These are phyloP conservation scores for Leucocoprinus sp. DNA, from an alignment of 768 basidiomycete genomes.

Conservation along the genomic window DNA sequence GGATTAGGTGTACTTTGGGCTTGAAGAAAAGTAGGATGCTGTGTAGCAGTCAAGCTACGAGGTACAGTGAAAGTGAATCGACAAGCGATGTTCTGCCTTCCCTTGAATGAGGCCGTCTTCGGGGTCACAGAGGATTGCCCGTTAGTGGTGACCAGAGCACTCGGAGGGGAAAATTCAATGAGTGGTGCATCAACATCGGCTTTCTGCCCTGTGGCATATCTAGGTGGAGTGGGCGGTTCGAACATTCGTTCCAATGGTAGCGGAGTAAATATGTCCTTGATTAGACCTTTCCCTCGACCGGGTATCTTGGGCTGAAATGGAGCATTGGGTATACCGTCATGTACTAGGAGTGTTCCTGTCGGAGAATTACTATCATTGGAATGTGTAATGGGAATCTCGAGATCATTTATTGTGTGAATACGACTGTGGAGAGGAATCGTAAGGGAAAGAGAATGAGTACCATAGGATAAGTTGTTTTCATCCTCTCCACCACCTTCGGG, in stretches of 20 bases:
- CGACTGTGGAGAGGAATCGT: conserved; percentile 47
- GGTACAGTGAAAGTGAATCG: conserved; percentile 76
- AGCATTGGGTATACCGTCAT: conserved; percentile 51
- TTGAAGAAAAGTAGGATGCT: conserved; percentile 35
- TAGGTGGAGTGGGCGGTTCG: conserved; percentile 82
- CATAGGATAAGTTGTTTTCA: conserved; percentile 32
- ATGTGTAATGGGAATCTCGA: conserved; percentile 21
- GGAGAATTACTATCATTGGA: conserved; percentile 23
- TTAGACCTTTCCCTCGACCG: conserved; percentile 48
- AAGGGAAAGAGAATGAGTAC: conserved; percentile 52
- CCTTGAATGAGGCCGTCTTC: conserved; percentile 37
- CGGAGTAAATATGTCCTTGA: conserved; percentile 85
- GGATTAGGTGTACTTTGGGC: conserved; percentile 57
- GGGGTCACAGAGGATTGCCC: conserved; percentile 45
- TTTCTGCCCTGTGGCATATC: background rate
- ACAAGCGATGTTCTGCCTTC: conserved; percentile 41
- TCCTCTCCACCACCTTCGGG: conserved; percentile 31
- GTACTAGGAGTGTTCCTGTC: conserved; percentile 69
- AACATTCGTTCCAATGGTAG: conserved; percentile 87
- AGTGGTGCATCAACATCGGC: background rate
- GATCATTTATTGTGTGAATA: conserved; percentile 39
- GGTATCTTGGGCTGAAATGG: conserved; percentile 62
- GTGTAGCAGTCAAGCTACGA: conserved; percentile 21
- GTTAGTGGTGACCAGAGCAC: conserved; percentile 11
- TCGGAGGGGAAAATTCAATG: background rate